Conservation (phyloP, 371 early-diverging fungal species). For the Rhizopus arrhizus region DNA sequence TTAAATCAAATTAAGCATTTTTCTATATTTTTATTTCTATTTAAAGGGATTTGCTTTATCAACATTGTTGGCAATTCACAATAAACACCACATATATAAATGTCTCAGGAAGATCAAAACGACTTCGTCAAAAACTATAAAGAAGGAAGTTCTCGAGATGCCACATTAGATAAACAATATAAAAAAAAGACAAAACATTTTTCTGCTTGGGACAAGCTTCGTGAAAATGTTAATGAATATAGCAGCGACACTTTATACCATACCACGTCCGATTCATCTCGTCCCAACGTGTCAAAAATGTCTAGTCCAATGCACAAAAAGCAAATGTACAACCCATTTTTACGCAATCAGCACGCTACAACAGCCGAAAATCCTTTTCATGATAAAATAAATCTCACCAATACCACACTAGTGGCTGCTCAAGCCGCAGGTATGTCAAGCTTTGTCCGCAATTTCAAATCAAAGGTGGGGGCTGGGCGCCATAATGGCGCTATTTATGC, state of each 20-base stretch:
- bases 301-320: slow-evolving; percentile 4
- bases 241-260: not conserved
- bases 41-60: not conserved
- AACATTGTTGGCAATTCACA: not conserved
- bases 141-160: not conserved
- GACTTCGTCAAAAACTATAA: not conserved
- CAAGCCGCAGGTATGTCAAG: slow-evolving; percentile 37
- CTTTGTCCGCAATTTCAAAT: slow-evolving; percentile 27
- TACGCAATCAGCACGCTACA: slow-evolving; percentile 13
- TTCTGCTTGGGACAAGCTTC: slow-evolving; percentile 18
- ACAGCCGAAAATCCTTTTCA: not conserved
- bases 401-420: slow-evolving; percentile 32
- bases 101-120: slow-evolving; percentile 2
- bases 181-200: slow-evolving; percentile 8
- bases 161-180: not conserved
- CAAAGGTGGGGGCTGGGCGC: slow-evolving; percentile 10
- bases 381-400: slow-evolving; percentile 15
- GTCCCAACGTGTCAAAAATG: slow-evolving; percentile 7
- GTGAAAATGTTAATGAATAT: slow-evolving; percentile 11
- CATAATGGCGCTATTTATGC: slow-evolving; percentile 34
- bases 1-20: too few species aligned
- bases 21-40: too few species aligned
- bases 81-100: not conserved
- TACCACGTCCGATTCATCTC: slow-evolving; percentile 6
- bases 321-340: slow-evolving; percentile 13